phyloP scores from a whole-genome alignment of 2,329 filamentous ascomycete genomes.

The Ceratocystis alfenasii region DNA sequence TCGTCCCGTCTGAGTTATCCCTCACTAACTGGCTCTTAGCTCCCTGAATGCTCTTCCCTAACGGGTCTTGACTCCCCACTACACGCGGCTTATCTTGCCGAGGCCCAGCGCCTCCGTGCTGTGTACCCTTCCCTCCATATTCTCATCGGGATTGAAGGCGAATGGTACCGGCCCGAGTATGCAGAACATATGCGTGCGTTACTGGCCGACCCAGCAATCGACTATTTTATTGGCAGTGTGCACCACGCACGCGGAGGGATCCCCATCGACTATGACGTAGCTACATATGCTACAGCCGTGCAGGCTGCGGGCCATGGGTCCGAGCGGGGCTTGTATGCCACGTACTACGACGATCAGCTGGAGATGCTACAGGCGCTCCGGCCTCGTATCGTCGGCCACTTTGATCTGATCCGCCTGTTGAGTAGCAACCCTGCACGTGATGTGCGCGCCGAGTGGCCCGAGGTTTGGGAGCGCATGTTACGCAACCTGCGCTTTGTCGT shows the following conservation, averaged over 20 bases:
- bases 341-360: conserved; percentile 80
- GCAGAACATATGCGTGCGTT: conserved; percentile 45
- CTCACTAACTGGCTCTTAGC: conserved; percentile 27
- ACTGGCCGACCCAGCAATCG: conserved; percentile 52
- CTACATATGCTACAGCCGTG: conserved; percentile 54
- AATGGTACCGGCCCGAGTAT: conserved; percentile 71
- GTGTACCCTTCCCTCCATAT: conserved; percentile 64
- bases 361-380: conserved; percentile 61
- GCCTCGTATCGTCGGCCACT: conserved; percentile 79
- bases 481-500: conserved; percentile 63
- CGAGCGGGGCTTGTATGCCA: conserved; percentile 63
- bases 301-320: conserved; percentile 33
- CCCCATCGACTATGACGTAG: conserved; percentile 75
- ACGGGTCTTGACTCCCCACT: conserved; percentile 40
- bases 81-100: conserved; percentile 60
- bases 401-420: conserved; percentile 78
- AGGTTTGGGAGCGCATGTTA: conserved; percentile 61
- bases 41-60: conserved; percentile 38
- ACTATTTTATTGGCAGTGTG: conserved; percentile 86
- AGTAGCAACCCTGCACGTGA: conserved; percentile 55
- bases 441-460: conserved; percentile 40
- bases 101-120: conserved; percentile 60
- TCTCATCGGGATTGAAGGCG: conserved; percentile 81
- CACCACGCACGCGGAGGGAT: conserved; percentile 76
- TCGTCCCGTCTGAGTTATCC: background rate